Evolutionary conservation across 2,329 filamentous ascomycete genomes (phyloP), one percentile per base, ranked within the genome.

Genomic region (Sclerotinia borealis): DNA sequence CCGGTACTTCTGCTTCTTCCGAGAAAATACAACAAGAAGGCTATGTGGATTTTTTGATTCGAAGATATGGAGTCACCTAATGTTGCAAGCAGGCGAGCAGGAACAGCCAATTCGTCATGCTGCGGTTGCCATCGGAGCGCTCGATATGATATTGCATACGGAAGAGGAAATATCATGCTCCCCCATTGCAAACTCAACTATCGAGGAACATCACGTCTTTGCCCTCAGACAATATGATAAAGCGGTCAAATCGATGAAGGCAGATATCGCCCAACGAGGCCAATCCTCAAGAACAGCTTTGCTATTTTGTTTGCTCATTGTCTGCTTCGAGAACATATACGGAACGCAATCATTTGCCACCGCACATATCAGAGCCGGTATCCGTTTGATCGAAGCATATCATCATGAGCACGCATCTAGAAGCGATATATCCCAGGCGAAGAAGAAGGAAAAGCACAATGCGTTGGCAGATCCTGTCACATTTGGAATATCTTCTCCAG

Each of bases 401-500:
- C 45, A 60, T 25, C 43, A 27, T 2, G 43, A 49, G 1, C 25
- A 60, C 6, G 19, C n/a, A 36, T 29, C 25, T 8, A 31, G 19
- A 29, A 50, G 22, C 3, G 34, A 31, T 1, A 17, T 1, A 1
- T 19, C 5, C 10, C 6, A 9, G 5, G 19, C 25, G 19, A 9
- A n/a, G 29, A 48, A 41, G 8, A 3, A 34, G 13, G 25, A 19
- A 9, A 22, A 8, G 27, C 25, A 29, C 7, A 10, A 50, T 25
- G 15, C 4, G n/a, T 37, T 19, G 31, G 3, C 27, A 6, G 27
- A n/a, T 41, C 29, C 34, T 29, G 22, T 41, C 9, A 49, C 45
- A 22, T 60, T 49, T 22, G 56, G 56, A 7, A 60, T 60, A 37
- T 41, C 34, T 37, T 60, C 56, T 34, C 56, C 45, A 19, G 47